phyloP scores from a whole-genome alignment of 2,329 filamentous ascomycete species.

The Emergomyces orientalis region DNA sequence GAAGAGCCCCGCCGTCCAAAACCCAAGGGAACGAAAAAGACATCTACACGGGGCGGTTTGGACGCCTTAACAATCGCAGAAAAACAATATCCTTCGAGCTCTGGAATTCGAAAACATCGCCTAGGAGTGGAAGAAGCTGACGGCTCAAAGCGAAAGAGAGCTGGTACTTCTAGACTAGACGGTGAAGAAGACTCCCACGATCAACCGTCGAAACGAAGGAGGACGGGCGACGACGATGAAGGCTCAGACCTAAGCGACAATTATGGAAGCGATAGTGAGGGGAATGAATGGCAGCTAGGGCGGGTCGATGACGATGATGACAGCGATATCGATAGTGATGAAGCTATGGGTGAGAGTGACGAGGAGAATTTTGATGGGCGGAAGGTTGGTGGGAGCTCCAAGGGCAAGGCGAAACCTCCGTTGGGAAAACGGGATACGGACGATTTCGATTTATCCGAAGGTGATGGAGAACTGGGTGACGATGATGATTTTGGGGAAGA shows the following conservation, averaged over 20 bases:
- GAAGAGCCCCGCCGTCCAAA: slow-evolving; percentile 25
- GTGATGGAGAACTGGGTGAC: slow-evolving; percentile 29
- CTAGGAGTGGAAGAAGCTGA: slow-evolving; percentile 48
- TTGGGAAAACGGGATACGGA: slow-evolving; percentile 31
- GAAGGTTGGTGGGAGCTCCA: slow-evolving; percentile 54
- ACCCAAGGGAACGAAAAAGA: slow-evolving; percentile 35
- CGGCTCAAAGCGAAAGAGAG: slow-evolving; percentile 33
- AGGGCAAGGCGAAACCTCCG: slow-evolving; percentile 26
- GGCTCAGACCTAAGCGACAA: slow-evolving; percentile 50
- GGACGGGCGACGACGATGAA: slow-evolving; percentile 25
- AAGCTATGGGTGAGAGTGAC: slow-evolving; percentile 82
- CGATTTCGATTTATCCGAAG: slow-evolving; percentile 38
- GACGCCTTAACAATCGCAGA: slow-evolving; percentile 60
- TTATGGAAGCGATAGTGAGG: slow-evolving; percentile 73
- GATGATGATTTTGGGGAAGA: slow-evolving; percentile 56
- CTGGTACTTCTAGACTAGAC: slow-evolving; percentile 35
- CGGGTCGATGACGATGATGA: slow-evolving; percentile 58
- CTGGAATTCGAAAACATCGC: slow-evolving; percentile 48
- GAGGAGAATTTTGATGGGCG: slow-evolving; percentile 76
- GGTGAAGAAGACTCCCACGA: slow-evolving; percentile 20
- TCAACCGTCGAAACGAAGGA: slow-evolving; percentile 35
- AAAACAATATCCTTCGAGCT: slow-evolving; percentile 43
- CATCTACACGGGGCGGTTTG: slow-evolving; percentile 38
- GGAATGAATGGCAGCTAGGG: slow-evolving; percentile 76
- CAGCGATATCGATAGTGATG: slow-evolving; percentile 61